Percentiles rank a stretch among this genome's conserved stretches.
Evolutionary conservation across 2,329 filamentous ascomycete genomes (phyloP).

Genomic region (Clonostachys sp.): DNA sequence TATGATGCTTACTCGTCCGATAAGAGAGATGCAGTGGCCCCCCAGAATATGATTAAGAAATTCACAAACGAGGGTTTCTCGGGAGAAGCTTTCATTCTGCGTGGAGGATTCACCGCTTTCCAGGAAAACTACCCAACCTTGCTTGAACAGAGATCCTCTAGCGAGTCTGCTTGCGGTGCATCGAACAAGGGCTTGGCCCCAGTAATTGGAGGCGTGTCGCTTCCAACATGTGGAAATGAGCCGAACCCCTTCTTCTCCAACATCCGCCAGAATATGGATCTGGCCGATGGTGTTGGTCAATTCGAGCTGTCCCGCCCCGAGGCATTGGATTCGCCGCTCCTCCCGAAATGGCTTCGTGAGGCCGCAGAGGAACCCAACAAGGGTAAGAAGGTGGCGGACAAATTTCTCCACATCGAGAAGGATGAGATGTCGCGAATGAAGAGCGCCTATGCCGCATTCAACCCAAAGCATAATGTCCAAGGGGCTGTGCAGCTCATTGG

Average conservation of each 20-base stretch:
- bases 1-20: slow-evolving; percentile 79
- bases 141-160: slow-evolving; percentile 44
- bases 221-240: slow-evolving; percentile 65
- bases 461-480: slow-evolving; percentile 22
- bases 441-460: slow-evolving; percentile 57
- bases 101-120: slow-evolving; percentile 78
- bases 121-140: slow-evolving; percentile 59
- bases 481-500: slow-evolving; percentile 71
- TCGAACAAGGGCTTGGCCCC: slow-evolving; percentile 47
- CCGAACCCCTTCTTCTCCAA: slow-evolving; percentile 92
- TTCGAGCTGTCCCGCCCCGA: slow-evolving; percentile 49
- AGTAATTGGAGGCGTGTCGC: slow-evolving; percentile 83
- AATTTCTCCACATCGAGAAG: slow-evolving; percentile 79
- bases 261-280: slow-evolving; percentile 93
- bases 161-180: slow-evolving; percentile 29
- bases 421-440: slow-evolving; percentile 91
- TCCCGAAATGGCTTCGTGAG: slow-evolving; percentile 75
- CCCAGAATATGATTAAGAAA: slow-evolving; percentile 88
- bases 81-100: slow-evolving; percentile 69
- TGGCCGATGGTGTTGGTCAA: slow-evolving; percentile 89
- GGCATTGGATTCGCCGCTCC: slow-evolving; percentile 38
- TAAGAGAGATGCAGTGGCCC: slow-evolving; percentile 73
- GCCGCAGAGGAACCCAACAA: slow-evolving; percentile 64
- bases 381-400: slow-evolving; percentile 76
- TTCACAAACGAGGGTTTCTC: slow-evolving; percentile 80